Evolutionary conservation across 208 protist genomes (phyloP), one percentile per base, ranked within the genome.

Genomic region (Trichomonas gallinae): DNA sequence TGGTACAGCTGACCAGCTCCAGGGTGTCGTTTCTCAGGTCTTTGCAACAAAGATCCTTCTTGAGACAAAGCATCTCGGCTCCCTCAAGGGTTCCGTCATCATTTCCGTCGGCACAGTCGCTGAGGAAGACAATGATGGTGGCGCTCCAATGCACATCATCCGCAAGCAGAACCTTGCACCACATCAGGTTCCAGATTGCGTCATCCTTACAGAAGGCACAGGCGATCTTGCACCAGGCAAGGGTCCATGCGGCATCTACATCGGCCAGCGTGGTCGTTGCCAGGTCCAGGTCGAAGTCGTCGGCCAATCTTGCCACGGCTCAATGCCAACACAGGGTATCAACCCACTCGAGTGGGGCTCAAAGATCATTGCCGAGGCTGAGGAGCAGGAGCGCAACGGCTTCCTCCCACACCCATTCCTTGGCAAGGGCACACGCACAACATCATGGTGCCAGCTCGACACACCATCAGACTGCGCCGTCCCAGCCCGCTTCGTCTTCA

Each of bases 231-330:
- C 42, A 17, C 87, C 45, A 48, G 87, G 87, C 17, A 72, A 72
- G 58, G 58, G 58, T 21, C 87, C 87, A 51, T 93, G 87, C n/a
- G 87, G 87, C 17, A 93, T 93, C 44, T 93, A 93, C 44, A 93
- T 93, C 44, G 87, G 87, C 44, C 87, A 93, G 26, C 87, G 87
- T 51, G 87, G 87, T 44, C 40, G 44, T 34, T 93, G 87, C 36
- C 87, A 93, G 44, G 44, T 93, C n/a, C n/a, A 93, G 44, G 87
- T 93, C 17, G 87, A 93, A 93, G 87, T 93, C 21, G 44, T 93
- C 31, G 87, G 87, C 17, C 11, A 93, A 15, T 48, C 40, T 15
- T 93, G 87, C 44, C 40, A 93, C 45, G 87, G 87, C 17, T 48
- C 87, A 0, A 93, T 93, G 40, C 87, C 87, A 93, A 48, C 42